A percentile compares a stretch with the other conserved stretches of the same genome.
phyloP scores from a whole-genome alignment of 2,329 filamentous ascomycete genomes.

The Claviceps digitariae region DNA sequence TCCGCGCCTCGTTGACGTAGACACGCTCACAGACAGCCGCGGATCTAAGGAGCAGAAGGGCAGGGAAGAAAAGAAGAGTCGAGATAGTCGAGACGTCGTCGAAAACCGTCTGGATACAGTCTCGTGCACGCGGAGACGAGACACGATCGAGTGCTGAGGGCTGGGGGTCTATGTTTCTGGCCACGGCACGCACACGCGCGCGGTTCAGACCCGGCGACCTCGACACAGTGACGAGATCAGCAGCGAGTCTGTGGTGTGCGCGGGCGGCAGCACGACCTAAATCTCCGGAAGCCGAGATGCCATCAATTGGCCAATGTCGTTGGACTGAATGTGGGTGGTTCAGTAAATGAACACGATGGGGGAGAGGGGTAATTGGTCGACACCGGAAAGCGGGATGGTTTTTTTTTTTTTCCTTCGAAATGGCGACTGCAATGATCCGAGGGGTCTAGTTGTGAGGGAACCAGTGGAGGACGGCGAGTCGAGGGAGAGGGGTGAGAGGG shows the following conservation, averaged over 20 bases:
- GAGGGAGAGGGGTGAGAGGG: no score
- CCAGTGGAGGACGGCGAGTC: not conserved
- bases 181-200: constrained; percentile 6
- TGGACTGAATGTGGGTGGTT: not conserved
- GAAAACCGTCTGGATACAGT: not conserved
- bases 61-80: not conserved
- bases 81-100: not conserved
- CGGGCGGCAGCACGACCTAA: constrained; percentile 9
- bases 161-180: not conserved
- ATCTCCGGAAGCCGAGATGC: constrained; percentile 3
- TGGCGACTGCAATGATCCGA: not conserved
- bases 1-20: not conserved
- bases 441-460: not conserved
- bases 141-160: not conserved
- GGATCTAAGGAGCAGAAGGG: not conserved
- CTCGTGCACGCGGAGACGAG: not conserved
- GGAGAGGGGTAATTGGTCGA: not conserved
- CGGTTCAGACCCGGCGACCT: constrained; percentile 8
- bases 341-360: not conserved
- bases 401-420: no score
- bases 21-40: not conserved
- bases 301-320: constrained; percentile 6
- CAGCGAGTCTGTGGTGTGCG: constrained; percentile 8
- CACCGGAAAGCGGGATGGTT: constrained; percentile 4
- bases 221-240: constrained; percentile 5